phyloP scores from a whole-genome alignment of 1,284 basidiomycete species.

The Tylopilus sp. region DNA sequence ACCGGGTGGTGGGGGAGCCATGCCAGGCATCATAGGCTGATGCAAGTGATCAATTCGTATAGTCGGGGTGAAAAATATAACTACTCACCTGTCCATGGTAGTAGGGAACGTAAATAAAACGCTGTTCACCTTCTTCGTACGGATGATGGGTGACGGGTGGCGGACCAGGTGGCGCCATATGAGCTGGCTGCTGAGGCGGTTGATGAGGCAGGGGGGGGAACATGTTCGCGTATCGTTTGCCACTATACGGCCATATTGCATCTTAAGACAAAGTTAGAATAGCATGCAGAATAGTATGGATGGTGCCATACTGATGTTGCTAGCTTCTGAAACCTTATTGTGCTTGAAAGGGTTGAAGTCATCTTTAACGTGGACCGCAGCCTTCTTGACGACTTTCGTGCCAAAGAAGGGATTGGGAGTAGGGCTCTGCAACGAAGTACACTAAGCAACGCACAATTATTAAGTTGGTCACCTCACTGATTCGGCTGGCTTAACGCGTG shows the following conservation, averaged over 20 bases:
- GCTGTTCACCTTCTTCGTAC: conserved; percentile 67
- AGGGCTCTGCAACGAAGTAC: conserved; percentile 26
- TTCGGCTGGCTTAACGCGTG: conserved; percentile 55
- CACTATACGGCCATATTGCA: conserved; percentile 81
- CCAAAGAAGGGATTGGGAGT: conserved; percentile 85
- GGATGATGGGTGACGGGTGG: conserved; percentile 63
- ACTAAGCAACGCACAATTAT: conserved; percentile 8
- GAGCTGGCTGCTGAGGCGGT: conserved; percentile 58
- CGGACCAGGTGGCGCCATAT: conserved; percentile 61
- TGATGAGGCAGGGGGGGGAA: conserved; percentile 59
- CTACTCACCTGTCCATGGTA: conserved; percentile 62
- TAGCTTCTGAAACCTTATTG: conserved; percentile 72
- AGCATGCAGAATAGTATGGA: not conserved
- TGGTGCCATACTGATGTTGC: conserved; percentile 60
- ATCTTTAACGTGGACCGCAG: conserved; percentile 76
- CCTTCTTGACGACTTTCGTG: conserved; percentile 68
- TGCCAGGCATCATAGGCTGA: conserved; percentile 75
- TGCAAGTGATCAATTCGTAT: conserved; percentile 5
- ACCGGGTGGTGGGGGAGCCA: conserved; percentile 70
- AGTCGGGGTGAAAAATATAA: not conserved
- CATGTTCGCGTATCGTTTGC: conserved; percentile 78
- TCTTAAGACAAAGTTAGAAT: conserved; percentile 37
- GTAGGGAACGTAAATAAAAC: conserved; percentile 68
- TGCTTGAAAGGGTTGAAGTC: conserved; percentile 95
- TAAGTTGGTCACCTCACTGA: conserved; percentile 33